A percentile compares a stretch with the other conserved stretches of the same genome.
Conservation (phyloP, 176 grass and related monocot genomes). For the Musa acuminata region DNA sequence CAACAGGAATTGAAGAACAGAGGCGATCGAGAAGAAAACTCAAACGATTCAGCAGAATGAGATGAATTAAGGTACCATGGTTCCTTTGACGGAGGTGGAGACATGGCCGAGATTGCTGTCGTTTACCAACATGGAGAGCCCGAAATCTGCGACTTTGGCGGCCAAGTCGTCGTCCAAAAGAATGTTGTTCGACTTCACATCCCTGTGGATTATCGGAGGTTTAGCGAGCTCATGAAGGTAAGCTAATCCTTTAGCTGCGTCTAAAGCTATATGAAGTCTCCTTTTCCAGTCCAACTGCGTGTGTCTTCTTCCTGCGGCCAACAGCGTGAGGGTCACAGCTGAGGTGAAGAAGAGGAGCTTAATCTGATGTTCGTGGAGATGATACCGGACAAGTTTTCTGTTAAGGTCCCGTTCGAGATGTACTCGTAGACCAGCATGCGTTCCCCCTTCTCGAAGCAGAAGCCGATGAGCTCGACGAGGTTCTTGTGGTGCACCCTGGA, state of each 20-base stretch:
- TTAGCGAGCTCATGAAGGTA: constrained; percentile 80
- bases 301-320: constrained; percentile 35
- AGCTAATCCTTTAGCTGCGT: constrained; percentile 64
- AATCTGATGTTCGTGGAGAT: not conserved
- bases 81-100: constrained; percentile 90
- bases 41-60: too few relatives aligned
- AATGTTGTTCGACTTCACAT: constrained; percentile 85
- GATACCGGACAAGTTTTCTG: constrained; percentile 62
- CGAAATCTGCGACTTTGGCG: constrained; percentile 91
- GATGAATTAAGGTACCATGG: constrained; percentile 28
- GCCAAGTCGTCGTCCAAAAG: constrained; percentile 67
- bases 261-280: constrained; percentile 65
- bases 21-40: too few relatives aligned
- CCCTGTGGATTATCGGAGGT: constrained; percentile 88
- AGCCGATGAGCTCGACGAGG: constrained; percentile 70
- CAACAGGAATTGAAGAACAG: not conserved
- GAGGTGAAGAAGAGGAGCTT: not conserved
- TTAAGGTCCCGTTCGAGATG: constrained; percentile 58
- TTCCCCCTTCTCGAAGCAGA: constrained; percentile 84
- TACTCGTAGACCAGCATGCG: constrained; percentile 95
- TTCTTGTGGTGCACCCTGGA: constrained; percentile 93
- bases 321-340: not conserved
- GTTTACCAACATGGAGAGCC: constrained; percentile 53
- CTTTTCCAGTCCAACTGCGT: constrained; percentile 69
- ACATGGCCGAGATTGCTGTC: constrained; percentile 56